Percentiles rank a stretch among this genome's conserved stretches.
Evolutionary conservation across 306 rosid species (phyloP).

Genomic region (Gillenia trifoliata): DNA sequence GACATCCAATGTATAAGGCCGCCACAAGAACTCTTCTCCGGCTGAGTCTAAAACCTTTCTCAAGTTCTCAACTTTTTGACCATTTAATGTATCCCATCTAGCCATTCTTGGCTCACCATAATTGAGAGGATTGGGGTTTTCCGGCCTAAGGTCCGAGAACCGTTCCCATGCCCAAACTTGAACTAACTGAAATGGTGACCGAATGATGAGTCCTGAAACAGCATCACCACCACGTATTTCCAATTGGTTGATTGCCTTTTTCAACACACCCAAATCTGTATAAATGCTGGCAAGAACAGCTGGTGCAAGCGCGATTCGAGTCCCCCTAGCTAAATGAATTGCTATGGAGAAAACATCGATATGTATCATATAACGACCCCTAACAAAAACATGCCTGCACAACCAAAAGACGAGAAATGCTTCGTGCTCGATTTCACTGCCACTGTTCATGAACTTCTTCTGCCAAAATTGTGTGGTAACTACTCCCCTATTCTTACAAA

Average conservation of each 20-base stretch:
- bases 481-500: too few species aligned
- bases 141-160: constrained; percentile 33
- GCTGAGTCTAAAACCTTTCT: constrained; percentile 25
- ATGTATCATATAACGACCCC: neutral
- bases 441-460: constrained; percentile 21
- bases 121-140: neutral
- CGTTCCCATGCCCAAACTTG: constrained; percentile 69
- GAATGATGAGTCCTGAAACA: constrained; percentile 2
- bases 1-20: constrained; percentile 30
- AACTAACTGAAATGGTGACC: constrained; percentile 49
- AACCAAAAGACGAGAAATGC: constrained; percentile 51
- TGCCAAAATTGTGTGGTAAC: constrained; percentile 18
- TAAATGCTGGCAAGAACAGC: constrained; percentile 52
- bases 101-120: constrained; percentile 22
- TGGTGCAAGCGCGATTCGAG: constrained; percentile 45
- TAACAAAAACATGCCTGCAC: constrained; percentile 30
- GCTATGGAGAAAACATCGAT: constrained; percentile 32
- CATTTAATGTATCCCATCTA: constrained; percentile 30
- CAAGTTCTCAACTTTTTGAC: constrained; percentile 19
- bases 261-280: constrained; percentile 34
- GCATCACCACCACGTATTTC: neutral
- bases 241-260: constrained; percentile 3
- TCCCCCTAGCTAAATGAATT: constrained; percentile 44
- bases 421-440: constrained; percentile 53
- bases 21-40: constrained; percentile 25